Percentiles rank a stretch among this genome's conserved stretches.
These are phyloP conservation scores for Kodamaea sp. DNA, from an alignment of 1,139 yeast species.

Conservation along the genomic window DNA sequence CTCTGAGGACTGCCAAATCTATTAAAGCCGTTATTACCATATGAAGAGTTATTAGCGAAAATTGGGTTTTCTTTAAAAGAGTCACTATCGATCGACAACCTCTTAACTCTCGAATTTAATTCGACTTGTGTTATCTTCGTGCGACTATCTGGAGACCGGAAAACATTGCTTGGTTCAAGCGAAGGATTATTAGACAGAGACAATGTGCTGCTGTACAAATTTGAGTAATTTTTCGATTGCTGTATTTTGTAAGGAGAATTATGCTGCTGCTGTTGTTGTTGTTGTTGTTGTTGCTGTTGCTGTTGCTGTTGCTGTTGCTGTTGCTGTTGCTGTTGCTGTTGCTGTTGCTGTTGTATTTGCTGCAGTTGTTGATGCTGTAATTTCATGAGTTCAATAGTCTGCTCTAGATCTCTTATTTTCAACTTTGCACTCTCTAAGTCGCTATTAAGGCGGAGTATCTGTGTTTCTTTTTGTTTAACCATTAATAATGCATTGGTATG, in stretches of 20 bases:
- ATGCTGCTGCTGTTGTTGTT: slow-evolving; percentile 3
- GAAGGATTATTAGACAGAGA: too few relatives aligned
- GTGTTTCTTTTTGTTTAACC: slow-evolving; percentile 65
- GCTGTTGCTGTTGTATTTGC: slow-evolving; percentile 5
- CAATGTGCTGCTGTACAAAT: too few relatives aligned
- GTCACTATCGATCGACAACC: slow-evolving; percentile 43
- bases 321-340: slow-evolving; percentile 9
- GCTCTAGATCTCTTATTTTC: slow-evolving; percentile 50
- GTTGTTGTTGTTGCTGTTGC: too few relatives aligned
- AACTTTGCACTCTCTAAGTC: slow-evolving; percentile 56
- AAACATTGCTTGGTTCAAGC: not conserved
- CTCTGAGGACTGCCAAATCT: slow-evolving; percentile 21
- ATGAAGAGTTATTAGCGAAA: slow-evolving; percentile 9
- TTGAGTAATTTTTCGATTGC: slow-evolving; percentile 1
- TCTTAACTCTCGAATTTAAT: slow-evolving; percentile 41
- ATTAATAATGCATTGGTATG: slow-evolving; percentile 49
- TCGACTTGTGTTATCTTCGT: slow-evolving; percentile 34
- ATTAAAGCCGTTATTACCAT: slow-evolving; percentile 8
- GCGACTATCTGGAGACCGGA: slow-evolving; percentile 13
- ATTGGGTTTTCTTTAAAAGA: slow-evolving; percentile 17
- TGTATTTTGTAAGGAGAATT: slow-evolving; percentile 1
- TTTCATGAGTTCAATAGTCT: slow-evolving; percentile 46
- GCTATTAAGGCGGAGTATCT: slow-evolving; percentile 52
- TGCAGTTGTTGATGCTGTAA: slow-evolving; percentile 25
- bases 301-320: slow-evolving; percentile 2